Percentiles rank a stretch among this genome's conserved stretches.
phyloP scores from a whole-genome alignment of 139 green algal genomes.

The Haematococcus lacustris region DNA sequence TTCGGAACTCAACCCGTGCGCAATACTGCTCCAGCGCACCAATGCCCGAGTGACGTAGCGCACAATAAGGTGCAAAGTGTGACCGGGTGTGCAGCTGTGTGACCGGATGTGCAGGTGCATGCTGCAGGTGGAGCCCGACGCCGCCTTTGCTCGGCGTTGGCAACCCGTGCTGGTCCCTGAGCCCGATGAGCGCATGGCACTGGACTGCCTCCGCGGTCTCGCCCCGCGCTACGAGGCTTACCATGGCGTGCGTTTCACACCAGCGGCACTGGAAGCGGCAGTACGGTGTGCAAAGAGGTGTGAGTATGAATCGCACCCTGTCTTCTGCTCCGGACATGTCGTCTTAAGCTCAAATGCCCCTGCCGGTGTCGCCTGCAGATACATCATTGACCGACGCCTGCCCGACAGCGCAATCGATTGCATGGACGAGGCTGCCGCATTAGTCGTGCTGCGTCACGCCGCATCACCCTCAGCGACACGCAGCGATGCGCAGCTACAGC shows the following conservation, averaged over 20 bases:
- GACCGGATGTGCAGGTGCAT: no score
- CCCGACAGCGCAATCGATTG: slow-evolving; percentile 78
- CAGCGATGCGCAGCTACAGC: no score
- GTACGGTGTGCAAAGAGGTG: slow-evolving; percentile 25
- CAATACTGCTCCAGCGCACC: no score
- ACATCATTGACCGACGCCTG: slow-evolving; percentile 58
- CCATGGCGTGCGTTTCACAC: slow-evolving; percentile 65
- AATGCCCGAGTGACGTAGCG: no score
- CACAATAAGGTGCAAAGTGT: no score
- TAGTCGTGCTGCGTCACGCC: slow-evolving; percentile 11
- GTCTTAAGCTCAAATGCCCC: no score
- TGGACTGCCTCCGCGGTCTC: slow-evolving; percentile 54
- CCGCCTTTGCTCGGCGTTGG: slow-evolving; percentile 65
- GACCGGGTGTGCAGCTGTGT: no score
- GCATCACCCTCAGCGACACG: no score
- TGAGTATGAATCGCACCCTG: not conserved
- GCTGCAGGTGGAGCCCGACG: slow-evolving; percentile 85
- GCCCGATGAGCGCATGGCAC: slow-evolving; percentile 51
- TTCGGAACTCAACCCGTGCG: no score
- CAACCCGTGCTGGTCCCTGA: slow-evolving; percentile 75
- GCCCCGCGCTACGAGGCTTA: slow-evolving; percentile 72
- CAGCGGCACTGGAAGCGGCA: slow-evolving; percentile 58
- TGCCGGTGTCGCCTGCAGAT: no score
- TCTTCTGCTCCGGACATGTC: no score
- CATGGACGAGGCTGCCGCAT: slow-evolving; percentile 74